Conservation (phyloP, 371 early-diverging fungal species). For the Phascolomyces articulosus region DNA sequence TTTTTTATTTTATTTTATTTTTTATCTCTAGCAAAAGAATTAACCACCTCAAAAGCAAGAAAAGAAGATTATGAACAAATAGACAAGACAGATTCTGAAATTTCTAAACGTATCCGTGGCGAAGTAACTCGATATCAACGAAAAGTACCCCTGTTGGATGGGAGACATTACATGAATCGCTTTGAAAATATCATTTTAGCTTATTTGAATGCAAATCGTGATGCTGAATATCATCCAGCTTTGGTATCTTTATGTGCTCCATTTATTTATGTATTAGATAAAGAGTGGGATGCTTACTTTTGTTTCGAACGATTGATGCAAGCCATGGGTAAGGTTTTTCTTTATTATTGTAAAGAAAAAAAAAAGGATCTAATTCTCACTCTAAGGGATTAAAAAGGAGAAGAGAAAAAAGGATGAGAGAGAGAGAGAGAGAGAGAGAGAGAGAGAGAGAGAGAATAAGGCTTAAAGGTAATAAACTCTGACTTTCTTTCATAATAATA, state of each 20-base stretch:
- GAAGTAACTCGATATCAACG: slow-evolving; percentile 84
- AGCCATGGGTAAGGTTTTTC: slow-evolving; percentile 61
- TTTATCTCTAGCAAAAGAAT: slow-evolving; percentile 65
- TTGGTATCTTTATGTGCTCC: slow-evolving; percentile 86
- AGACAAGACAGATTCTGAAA: slow-evolving; percentile 76
- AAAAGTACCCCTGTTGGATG: slow-evolving; percentile 35
- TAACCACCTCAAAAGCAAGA: slow-evolving; percentile 69
- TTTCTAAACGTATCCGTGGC: slow-evolving; percentile 84
- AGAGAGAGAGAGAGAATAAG: neutral
- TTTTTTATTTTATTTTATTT: slow-evolving; percentile 2
- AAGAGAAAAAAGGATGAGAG: neutral
- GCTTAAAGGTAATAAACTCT: neutral
- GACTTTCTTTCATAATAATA: slow-evolving; percentile 18
- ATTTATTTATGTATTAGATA: slow-evolving; percentile 73
- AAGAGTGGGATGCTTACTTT: slow-evolving; percentile 82
- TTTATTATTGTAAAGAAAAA: too few species aligned
- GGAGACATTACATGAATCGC: slow-evolving; percentile 33
- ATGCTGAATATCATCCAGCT: slow-evolving; percentile 77
- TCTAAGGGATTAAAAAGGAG: too few species aligned
- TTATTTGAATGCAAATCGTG: slow-evolving; percentile 77
- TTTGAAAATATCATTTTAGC: slow-evolving; percentile 87
- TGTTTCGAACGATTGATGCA: slow-evolving; percentile 79
- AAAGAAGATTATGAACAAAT: slow-evolving; percentile 74
- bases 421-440: neutral
- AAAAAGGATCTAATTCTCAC: too few species aligned